Evolutionary conservation across 768 basidiomycete species (phyloP), one percentile per base, ranked within the genome.

Genomic region (Lentinula sp.): DNA sequence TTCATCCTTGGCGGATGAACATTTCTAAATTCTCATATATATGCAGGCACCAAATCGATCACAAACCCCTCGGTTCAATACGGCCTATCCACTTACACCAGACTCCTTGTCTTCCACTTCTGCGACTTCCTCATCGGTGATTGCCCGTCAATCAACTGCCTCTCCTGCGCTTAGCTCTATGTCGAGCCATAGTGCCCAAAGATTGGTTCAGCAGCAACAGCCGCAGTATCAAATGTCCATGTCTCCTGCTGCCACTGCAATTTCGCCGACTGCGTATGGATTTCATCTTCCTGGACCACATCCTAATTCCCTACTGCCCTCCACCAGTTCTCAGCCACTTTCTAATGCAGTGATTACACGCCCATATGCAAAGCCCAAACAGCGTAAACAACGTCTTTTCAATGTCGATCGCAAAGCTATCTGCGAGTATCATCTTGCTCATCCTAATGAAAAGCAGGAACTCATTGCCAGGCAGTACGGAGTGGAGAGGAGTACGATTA

Each of bases 401-500:
- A 81, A 82, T 65, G 74, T 78, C 37, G 81, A 84, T 66, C 77
- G 84, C 60, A 78, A 78, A 63, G 76, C 76, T 46, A 84, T 87
- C 57, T 86, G 85, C 64, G 56, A 74, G n/a, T 80, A 78, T 67
- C 77, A 79, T 53, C 69, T 74, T 51, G 73, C 79, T 18, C 73
- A 84, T 61, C 84, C 83, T 0, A 77, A 75, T 18, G 70, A 76
- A 35, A 79, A 80, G 59, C 86, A 87, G 67, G 83, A 86, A 64
- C 82, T 84, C 62, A 84, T 87, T 64, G 85, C 83, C 11, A 34
- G 23, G 9, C 56, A 28, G 35, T 62, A 57, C 42, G 61, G 61
- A 31, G 81, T 86, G 42, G 86, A 87, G 66, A 78, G 85, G 53
- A 86, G 84, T 67, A 87, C 85, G 16, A 81, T 87, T 68, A 84